Percentiles rank a stretch among this genome's conserved stretches.
These are phyloP conservation scores for Scalesia atractyloides DNA, from an alignment of 129 eudicot species.

Conservation along the genomic window DNA sequence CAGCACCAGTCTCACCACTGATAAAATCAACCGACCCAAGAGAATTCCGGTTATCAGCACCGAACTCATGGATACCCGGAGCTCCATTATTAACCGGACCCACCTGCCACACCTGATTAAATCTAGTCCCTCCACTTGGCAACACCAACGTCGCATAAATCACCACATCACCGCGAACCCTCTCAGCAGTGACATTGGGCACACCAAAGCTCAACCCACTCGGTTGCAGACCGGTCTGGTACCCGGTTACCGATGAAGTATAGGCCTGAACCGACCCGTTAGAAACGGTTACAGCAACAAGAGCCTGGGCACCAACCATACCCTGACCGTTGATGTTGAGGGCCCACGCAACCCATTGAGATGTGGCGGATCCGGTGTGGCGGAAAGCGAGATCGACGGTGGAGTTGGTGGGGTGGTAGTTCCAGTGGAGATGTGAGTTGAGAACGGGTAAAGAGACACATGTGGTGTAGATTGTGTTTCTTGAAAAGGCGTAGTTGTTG, in stretches of 20 bases:
- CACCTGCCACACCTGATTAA: slow-evolving; percentile 82
- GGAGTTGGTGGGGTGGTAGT: slow-evolving; percentile 44
- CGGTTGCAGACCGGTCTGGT: slow-evolving; percentile 9
- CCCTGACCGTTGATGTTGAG: slow-evolving; percentile 43
- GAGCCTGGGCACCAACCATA: slow-evolving; percentile 60
- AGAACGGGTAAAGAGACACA: slow-evolving; percentile 53
- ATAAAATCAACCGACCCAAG: slow-evolving; percentile 53
- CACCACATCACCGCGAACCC: slow-evolving; percentile 36
- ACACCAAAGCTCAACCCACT: slow-evolving; percentile 51
- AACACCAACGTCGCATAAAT: slow-evolving; percentile 65
- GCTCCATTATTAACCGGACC: slow-evolving; percentile 46
- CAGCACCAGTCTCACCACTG: slow-evolving; percentile 41
- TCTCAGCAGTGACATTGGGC: slow-evolving; percentile 40
- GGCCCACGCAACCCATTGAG: slow-evolving; percentile 82
- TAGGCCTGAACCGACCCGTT: slow-evolving; percentile 45
- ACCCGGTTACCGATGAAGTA: slow-evolving; percentile 34
- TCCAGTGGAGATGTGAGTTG: slow-evolving; percentile 70
- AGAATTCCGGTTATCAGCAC: slow-evolving; percentile 36
- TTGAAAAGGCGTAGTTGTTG: slow-evolving; percentile 27
- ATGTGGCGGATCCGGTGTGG: slow-evolving; percentile 37
- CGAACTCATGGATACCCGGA: slow-evolving; percentile 37
- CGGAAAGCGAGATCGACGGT: slow-evolving; percentile 77
- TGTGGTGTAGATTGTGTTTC: slow-evolving; percentile 32
- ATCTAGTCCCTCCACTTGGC: slow-evolving; percentile 50
- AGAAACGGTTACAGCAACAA: slow-evolving; percentile 54